phyloP scores from a whole-genome alignment of 352 stramenopile species.

The Pythium sp. region DNA sequence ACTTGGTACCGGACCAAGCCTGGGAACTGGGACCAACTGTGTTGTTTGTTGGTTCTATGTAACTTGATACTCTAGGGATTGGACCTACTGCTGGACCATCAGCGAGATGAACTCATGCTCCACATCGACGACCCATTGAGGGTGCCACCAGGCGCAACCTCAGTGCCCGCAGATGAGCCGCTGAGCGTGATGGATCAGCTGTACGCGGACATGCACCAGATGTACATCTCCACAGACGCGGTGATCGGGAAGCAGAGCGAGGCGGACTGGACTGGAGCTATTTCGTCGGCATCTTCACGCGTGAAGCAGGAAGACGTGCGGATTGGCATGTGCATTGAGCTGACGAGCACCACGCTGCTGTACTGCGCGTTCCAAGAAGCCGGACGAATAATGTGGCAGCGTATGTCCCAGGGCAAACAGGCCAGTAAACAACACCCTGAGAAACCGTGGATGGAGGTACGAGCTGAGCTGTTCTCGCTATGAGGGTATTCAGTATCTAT shows the following conservation, averaged over 20 bases:
- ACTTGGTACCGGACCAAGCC: neutral
- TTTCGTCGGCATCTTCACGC: neutral
- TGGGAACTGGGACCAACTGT: neutral
- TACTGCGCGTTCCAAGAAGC: slow-evolving; percentile 13
- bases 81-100: neutral
- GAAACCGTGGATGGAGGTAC: slow-evolving; percentile 3
- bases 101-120: neutral
- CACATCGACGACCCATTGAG: neutral
- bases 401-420: slow-evolving; percentile 7
- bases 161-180: neutral
- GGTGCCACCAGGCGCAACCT: neutral
- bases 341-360: neutral
- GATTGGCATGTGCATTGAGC: slow-evolving; percentile 4
- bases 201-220: neutral
- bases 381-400: neutral
- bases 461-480: neutral
- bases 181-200: slow-evolving; percentile 1
- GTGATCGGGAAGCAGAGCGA: neutral
- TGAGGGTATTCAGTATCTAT: too few species aligned
- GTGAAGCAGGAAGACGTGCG: neutral
- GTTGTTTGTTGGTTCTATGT: neutral
- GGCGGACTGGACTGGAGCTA: neutral
- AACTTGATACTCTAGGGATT: neutral
- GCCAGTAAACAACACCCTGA: too few species aligned
- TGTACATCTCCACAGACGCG: neutral